Conservation (phyloP, 208 protist species). For the Trypanosoma conorhini region DNA sequence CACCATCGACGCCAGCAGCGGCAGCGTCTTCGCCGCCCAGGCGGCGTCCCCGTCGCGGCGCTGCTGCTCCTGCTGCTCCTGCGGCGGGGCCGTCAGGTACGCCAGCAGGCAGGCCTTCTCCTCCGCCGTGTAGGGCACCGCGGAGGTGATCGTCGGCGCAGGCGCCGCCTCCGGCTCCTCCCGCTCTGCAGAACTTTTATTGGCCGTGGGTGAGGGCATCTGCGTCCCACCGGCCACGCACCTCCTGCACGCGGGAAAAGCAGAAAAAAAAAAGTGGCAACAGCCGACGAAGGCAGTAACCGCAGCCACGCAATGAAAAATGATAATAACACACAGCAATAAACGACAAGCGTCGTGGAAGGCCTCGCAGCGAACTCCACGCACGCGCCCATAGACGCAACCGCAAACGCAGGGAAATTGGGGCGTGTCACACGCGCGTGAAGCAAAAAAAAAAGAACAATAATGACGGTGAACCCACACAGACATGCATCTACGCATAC, state of each 20-base stretch:
- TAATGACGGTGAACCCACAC: no score
- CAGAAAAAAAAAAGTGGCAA: not conserved
- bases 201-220: not conserved
- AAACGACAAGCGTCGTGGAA: no score
- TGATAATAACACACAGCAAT: no score
- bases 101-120: conserved; percentile 34
- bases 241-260: not conserved
- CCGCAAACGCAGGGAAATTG: no score
- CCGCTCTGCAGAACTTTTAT: conserved; percentile 8
- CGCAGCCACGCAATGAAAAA: no score
- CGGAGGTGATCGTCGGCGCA: conserved; percentile 33
- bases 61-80: not conserved
- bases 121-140: conserved; percentile 34
- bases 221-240: not conserved
- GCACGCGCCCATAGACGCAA: no score
- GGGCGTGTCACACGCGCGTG: no score
- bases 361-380: no score
- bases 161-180: conserved; percentile 5
- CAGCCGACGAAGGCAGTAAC: not conserved
- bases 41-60: not conserved
- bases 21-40: conserved; percentile 23
- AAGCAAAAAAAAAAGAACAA: no score
- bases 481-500: no score
- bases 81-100: conserved; percentile 17
- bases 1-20: conserved; percentile 30